Base-by-base conservation (phyloP, 805 yeast genomes). In the Teunomyces aglyptinius region DNA sequence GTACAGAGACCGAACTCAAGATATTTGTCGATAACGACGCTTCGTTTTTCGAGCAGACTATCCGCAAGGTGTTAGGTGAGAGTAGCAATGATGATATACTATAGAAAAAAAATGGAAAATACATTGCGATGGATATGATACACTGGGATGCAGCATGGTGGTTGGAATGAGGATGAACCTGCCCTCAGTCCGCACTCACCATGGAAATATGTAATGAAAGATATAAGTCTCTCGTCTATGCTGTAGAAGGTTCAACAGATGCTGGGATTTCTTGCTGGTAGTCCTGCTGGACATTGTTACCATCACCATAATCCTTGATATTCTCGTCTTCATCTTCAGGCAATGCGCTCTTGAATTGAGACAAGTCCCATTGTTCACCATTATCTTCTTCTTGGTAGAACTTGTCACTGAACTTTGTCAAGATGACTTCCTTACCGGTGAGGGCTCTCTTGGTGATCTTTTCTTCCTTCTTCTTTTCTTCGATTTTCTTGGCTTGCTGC, bases 301-400 rank as follows among this genome's bases (percentile, higher is more conserved):
- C 91, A 64, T 85, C 89, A 61, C 91, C 91, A 55, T 85, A 85
- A 65, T 85, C 91, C 61, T 80, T 84, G 53, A 83, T 76, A 44
- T 71, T 74, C 39, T 59, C 69, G 35, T 60, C 62, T 34, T 68
- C 75, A 33, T 70, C 78, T 36, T 73, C 81, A 27, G 81, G 86
- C 50, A 82, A 67, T 22, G 73, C 76, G 51, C 73, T 71, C 61
- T 79, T 77, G 67, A 80, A 80, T 57, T 73, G 75, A 20, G 82
- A 69, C 68, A 80, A 77, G 60, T 83, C 88, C 68, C 77, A 74
- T 50, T 71, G 79, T 41, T 75, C 80, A 24, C 60, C 65, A n/a
- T 68, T 71, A 43, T 78, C 82, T 46, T 76, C 80, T 54, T 80
- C 85, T 44, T 71, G 61, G 60, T 74, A 78, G 63, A 68, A 78